Evolutionary conservation across 2,329 filamentous ascomycete species (phyloP).

Genomic region (Geoglossum cookeanum): DNA sequence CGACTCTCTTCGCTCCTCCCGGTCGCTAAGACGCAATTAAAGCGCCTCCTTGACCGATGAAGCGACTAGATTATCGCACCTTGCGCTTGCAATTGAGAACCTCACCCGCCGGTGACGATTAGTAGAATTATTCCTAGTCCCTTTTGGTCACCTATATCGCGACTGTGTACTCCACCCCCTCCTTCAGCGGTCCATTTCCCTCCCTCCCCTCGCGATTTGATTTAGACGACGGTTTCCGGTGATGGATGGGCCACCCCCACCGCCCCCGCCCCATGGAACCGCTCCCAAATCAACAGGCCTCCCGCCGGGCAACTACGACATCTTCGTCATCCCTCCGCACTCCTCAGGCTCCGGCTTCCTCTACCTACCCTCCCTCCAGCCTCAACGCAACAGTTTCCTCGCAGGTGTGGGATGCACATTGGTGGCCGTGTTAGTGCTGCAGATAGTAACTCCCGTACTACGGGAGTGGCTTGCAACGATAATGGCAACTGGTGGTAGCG

Average conservation of each 20-base stretch:
- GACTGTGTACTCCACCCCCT: not conserved
- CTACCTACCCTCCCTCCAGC: constrained; percentile 77
- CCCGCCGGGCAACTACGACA: constrained; percentile 84
- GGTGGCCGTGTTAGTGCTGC: constrained; percentile 51
- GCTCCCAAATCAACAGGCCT: constrained; percentile 54
- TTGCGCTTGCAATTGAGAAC: not conserved
- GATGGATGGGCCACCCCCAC: constrained; percentile 39
- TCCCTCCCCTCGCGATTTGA: not conserved
- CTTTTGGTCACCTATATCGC: not conserved
- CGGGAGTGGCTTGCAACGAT: constrained; percentile 54
- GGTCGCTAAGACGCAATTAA: not conserved
- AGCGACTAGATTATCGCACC: not conserved
- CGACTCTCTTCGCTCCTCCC: not conserved
- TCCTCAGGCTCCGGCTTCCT: constrained; percentile 77
- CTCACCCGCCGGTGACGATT: not conserved
- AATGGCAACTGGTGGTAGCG: constrained; percentile 51
- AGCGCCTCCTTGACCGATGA: not conserved
- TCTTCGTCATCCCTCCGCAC: constrained; percentile 89
- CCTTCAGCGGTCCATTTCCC: not conserved
- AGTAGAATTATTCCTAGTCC: not conserved
- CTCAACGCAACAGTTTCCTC: constrained; percentile 76
- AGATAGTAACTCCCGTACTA: constrained; percentile 53
- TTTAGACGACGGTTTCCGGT: not conserved
- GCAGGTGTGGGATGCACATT: constrained; percentile 68
- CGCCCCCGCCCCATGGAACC: constrained; percentile 70